Percentiles rank a stretch among this genome's conserved stretches.
Conservation (phyloP, 108 stramenopile genomes). For the Skeletonema costatum region DNA sequence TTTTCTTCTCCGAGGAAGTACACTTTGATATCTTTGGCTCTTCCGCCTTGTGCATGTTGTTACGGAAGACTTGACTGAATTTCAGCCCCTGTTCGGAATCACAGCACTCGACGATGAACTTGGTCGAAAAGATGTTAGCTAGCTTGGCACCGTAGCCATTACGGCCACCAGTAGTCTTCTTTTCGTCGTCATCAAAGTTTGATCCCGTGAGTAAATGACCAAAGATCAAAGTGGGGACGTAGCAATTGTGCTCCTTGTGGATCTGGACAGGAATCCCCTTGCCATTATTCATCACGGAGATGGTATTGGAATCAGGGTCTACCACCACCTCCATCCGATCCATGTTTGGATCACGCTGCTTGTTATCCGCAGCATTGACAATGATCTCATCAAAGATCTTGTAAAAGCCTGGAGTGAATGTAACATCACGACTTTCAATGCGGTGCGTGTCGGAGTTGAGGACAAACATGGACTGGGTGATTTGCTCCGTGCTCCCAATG, state of each 20-base stretch:
- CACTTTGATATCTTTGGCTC: constrained; percentile 68
- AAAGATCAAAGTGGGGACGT: constrained; percentile 97
- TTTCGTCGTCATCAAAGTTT: constrained; percentile 98
- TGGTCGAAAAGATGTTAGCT: constrained; percentile 97
- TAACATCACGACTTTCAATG: constrained; percentile 80
- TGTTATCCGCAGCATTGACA: constrained; percentile 99
- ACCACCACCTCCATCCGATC: constrained; percentile 90
- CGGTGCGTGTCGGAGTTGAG: constrained; percentile 60
- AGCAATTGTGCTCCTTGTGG: constrained; percentile 84
- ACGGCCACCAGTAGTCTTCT: constrained; percentile 99
- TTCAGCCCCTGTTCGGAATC: constrained; percentile 77
- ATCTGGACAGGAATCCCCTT: constrained; percentile 80
- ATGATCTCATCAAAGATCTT: constrained; percentile 99
- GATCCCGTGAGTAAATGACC: constrained; percentile 80
- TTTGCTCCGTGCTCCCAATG: constrained; percentile 88
- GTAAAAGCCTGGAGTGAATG: constrained; percentile 96
- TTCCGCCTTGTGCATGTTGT: constrained; percentile 90
- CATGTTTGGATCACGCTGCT: constrained; percentile 98
- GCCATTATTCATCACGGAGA: constrained; percentile 98
- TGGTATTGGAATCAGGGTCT: constrained; percentile 65
- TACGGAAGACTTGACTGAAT: constrained; percentile 85
- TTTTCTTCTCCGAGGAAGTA: constrained; percentile 70
- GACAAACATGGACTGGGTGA: constrained; percentile 93
- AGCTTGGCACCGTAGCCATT: constrained; percentile 99
- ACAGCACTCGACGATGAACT: constrained; percentile 88